These are phyloP conservation scores for Cadophora sp. DNA, from an alignment of 2,329 filamentous ascomycete genomes.

Conservation along the genomic window DNA sequence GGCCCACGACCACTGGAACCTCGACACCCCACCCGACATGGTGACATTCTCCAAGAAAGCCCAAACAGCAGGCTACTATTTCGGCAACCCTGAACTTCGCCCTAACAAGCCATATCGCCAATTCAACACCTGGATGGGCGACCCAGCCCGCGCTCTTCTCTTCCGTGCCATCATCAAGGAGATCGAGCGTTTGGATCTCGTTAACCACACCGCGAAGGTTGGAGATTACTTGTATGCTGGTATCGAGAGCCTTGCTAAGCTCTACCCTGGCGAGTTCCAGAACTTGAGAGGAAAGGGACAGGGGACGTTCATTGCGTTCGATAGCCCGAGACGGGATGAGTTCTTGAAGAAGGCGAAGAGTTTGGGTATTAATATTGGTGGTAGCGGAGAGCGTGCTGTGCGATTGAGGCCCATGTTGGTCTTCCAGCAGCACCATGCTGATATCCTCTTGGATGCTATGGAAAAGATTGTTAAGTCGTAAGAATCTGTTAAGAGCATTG, in stretches of 20 bases:
- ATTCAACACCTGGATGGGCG: slow-evolving; percentile 90
- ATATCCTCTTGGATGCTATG: slow-evolving; percentile 79
- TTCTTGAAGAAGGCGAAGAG: slow-evolving; percentile 75
- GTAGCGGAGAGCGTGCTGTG: slow-evolving; percentile 73
- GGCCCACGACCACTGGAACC: slow-evolving; percentile 86
- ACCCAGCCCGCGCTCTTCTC: slow-evolving; percentile 77
- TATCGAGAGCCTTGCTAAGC: slow-evolving; percentile 65
- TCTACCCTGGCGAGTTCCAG: slow-evolving; percentile 72
- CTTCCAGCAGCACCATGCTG: slow-evolving; percentile 88
- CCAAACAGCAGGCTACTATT: slow-evolving; percentile 85
- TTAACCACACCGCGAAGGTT: slow-evolving; percentile 65
- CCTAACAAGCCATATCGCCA: slow-evolving; percentile 86
- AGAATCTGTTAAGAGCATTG: not conserved
- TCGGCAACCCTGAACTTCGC: slow-evolving; percentile 73
- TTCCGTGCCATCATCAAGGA: slow-evolving; percentile 81
- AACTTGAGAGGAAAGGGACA: slow-evolving; percentile 81
- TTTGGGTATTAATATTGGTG: slow-evolving; percentile 79
- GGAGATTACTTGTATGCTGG: slow-evolving; percentile 73
- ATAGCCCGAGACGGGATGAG: slow-evolving; percentile 72
- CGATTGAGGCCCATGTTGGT: slow-evolving; percentile 81
- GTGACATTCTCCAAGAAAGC: slow-evolving; percentile 92
- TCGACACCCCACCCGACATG: slow-evolving; percentile 76
- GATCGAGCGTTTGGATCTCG: slow-evolving; percentile 71
- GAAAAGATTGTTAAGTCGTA: slow-evolving; percentile 60
- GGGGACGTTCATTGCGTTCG: slow-evolving; percentile 82